Percentiles rank a stretch among this genome's conserved stretches.
Evolutionary conservation across 768 basidiomycete genomes (phyloP).

Genomic region (Psilocybe cyanescens): DNA sequence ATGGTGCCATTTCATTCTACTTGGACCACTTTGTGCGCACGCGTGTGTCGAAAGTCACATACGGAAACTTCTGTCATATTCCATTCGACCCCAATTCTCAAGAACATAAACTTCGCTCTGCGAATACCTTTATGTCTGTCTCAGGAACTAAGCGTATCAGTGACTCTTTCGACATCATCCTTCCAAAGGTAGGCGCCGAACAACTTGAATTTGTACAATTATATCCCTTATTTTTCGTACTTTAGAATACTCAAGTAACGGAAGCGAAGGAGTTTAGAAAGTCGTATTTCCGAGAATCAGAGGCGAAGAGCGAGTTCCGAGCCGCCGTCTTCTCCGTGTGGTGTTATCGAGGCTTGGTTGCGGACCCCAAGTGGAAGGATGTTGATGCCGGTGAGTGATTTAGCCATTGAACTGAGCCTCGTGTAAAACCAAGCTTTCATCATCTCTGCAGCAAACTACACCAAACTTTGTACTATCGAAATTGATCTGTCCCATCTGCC

Average conservation of each 20-base stretch:
- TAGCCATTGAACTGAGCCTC: no score
- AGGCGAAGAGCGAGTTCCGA: slow-evolving; percentile 24
- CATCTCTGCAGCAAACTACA: slow-evolving; percentile 27
- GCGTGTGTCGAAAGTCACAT: slow-evolving; percentile 51
- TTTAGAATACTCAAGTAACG: slow-evolving; percentile 46
- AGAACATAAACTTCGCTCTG: slow-evolving; percentile 44
- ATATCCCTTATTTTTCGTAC: neutral
- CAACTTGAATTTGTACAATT: neutral
- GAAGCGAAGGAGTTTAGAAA: slow-evolving; percentile 49
- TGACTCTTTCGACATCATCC: slow-evolving; percentile 44
- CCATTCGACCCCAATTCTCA: slow-evolving; percentile 35
- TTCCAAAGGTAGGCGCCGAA: slow-evolving; percentile 37
- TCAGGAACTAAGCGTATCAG: slow-evolving; percentile 43
- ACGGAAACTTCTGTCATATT: slow-evolving; percentile 45
- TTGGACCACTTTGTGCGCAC: slow-evolving; percentile 54
- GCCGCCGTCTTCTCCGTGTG: slow-evolving; percentile 23
- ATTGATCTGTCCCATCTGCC: slow-evolving; percentile 29
- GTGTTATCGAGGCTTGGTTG: slow-evolving; percentile 29
- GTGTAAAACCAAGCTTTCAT: no score
- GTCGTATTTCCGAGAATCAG: slow-evolving; percentile 33
- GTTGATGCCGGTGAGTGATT: slow-evolving; percentile 27
- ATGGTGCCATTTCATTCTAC: slow-evolving; percentile 46
- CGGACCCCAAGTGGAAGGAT: slow-evolving; percentile 32
- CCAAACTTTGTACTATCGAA: slow-evolving; percentile 31
- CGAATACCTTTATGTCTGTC: slow-evolving; percentile 33